Evolutionary conservation across 23 red algal genomes (phyloP), one percentile per base, ranked within the genome.

Genomic region (Gracilaria vermiculophylla): DNA sequence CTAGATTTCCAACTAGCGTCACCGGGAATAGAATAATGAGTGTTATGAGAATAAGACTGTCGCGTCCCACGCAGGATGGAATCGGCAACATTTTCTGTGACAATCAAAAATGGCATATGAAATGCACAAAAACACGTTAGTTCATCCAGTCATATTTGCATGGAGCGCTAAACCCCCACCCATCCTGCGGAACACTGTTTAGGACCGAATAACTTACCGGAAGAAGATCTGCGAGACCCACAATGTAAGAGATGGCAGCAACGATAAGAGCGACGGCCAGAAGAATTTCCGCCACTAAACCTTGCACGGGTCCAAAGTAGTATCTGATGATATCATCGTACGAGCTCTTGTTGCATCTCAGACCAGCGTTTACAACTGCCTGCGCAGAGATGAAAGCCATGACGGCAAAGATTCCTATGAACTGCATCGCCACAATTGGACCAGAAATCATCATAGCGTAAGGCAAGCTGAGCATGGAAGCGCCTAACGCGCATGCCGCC

Each of bases 401-500:
- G 0, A 80, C 67, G 3, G 74, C 93, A 60, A 95, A 81, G 35
- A 83, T 54, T 14, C 69, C 55, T 27, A 95, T 62, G 17, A 89
- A 77, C 37, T 51, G 44, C 16, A 84, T 31, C 15, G 75, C 62
- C 23, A 78, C 43, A 28, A 89, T 69, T 31, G 85, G 81, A 16
- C 93, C 93, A 2, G 78, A 83, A 56, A 82, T 75, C 54, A 70
- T 82, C 83, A 95, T 83, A 16, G 87, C 78, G 62, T 88, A 89
- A 28, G 93, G 93, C 32, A 95, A 53, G 20, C 76, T 84, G 11
- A 95, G 85, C 83, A 95, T 95, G 70, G 77, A 85, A 41, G 93
- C 93, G 14, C 93, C 93, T 47, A 95, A 64, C 20, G 93, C 93
- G 60, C 93, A 95, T 11, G 85, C 93, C 0, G 75, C 67, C 79